phyloP scores from a whole-genome alignment of 305 asterid genomes.

The Salvia sclarea region DNA sequence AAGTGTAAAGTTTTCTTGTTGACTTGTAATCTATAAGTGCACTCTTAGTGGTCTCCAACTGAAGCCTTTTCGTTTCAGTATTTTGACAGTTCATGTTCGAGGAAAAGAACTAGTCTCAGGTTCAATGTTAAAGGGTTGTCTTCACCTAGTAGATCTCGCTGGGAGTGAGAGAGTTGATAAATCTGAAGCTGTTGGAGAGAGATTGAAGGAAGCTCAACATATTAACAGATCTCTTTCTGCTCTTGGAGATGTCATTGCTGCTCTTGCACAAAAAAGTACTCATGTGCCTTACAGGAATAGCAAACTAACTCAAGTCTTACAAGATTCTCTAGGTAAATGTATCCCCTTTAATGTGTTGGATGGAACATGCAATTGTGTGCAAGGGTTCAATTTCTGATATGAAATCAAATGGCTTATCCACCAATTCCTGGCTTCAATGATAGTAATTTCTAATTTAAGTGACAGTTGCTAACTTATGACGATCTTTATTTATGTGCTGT shows the following conservation, averaged over 20 bases:
- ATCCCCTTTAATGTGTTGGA: not conserved
- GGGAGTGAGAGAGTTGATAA: constrained; percentile 93
- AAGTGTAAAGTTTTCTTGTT: not conserved
- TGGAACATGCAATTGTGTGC: not conserved
- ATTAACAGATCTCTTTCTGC: constrained; percentile 90
- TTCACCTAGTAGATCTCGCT: constrained; percentile 90
- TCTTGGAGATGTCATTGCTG: constrained; percentile 90
- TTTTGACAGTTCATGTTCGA: constrained; percentile 85
- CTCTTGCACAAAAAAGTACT: constrained; percentile 85
- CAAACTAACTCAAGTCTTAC: constrained; percentile 94
- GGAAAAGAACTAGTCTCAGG: constrained; percentile 86
- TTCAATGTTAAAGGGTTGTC: constrained; percentile 74
- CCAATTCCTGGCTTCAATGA: not conserved
- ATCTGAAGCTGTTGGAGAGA: constrained; percentile 94
- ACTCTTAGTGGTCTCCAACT: constrained; percentile 7
- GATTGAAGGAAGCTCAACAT: constrained; percentile 94
- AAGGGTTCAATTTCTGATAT: constrained; percentile 1
- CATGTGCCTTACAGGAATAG: constrained; percentile 92
- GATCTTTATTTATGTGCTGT: not conserved
- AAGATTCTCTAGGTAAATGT: constrained; percentile 81
- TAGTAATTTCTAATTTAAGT: not conserved
- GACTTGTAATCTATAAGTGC: constrained; percentile 8
- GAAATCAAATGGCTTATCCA: not conserved
- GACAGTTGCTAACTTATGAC: not conserved
- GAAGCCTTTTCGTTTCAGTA: constrained; percentile 50